phyloP scores from a whole-genome alignment of 768 basidiomycete species.

The Kwoniella bestiolae region DNA sequence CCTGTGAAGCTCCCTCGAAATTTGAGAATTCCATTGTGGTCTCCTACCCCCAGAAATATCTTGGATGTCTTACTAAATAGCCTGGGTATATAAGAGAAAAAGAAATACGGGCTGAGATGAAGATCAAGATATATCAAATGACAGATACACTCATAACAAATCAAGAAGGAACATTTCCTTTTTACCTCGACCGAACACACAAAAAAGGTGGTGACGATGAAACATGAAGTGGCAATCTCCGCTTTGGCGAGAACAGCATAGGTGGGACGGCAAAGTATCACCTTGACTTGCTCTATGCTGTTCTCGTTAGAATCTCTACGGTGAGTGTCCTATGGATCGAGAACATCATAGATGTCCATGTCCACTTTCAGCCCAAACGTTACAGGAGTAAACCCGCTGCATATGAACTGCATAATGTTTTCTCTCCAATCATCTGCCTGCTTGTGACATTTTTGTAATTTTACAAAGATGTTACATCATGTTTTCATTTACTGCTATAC shows the following conservation, averaged over 20 bases:
- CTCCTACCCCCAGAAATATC: neutral
- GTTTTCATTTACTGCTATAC: too few relatives aligned
- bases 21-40: constrained; percentile 55
- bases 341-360: neutral
- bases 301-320: neutral
- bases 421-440: too few relatives aligned
- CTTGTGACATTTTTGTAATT: too few relatives aligned
- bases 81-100: neutral
- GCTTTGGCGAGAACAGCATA: neutral
- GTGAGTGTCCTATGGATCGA: neutral
- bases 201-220: neutral
- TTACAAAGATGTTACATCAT: too few relatives aligned
- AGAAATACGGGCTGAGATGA: too few relatives aligned
- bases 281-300: neutral
- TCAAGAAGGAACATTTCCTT: neutral
- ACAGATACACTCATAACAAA: too few relatives aligned
- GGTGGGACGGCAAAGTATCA: neutral
- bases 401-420: too few relatives aligned
- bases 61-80: too few relatives aligned
- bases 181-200: neutral
- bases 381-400: neutral
- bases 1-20: constrained; percentile 59
- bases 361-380: neutral
- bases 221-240: neutral
- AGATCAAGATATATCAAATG: too few relatives aligned